Conservation (phyloP, 2,329 filamentous ascomycete genomes). For the Atkinsonella hypoxylon region DNA sequence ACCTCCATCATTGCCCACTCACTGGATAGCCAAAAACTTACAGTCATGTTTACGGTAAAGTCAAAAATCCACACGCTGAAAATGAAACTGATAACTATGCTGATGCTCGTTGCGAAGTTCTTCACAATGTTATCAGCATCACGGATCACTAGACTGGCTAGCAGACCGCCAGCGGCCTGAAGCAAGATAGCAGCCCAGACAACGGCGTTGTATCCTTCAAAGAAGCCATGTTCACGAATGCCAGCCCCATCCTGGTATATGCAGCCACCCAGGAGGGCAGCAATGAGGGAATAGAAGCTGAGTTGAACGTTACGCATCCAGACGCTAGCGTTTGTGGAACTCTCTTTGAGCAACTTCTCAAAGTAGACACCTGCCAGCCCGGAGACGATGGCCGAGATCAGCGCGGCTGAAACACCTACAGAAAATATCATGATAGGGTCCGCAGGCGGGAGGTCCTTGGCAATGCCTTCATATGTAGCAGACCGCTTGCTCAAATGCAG, state of each 20-base stretch:
- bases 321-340: conserved; percentile 60
- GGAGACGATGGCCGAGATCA: conserved; percentile 67
- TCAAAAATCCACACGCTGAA: conserved; percentile 81
- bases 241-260: conserved; percentile 76
- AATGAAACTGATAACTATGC: conserved; percentile 76
- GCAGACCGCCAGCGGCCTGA: conserved; percentile 72
- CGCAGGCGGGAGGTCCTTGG: conserved; percentile 39
- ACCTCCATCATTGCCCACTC: neutral
- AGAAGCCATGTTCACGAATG: conserved; percentile 78
- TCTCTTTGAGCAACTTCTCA: conserved; percentile 85
- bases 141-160: conserved; percentile 39
- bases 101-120: conserved; percentile 87
- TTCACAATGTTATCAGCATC: conserved; percentile 64
- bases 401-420: conserved; percentile 65
- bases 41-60: conserved; percentile 58
- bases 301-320: conserved; percentile 95
- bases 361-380: conserved; percentile 80
- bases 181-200: conserved; percentile 78
- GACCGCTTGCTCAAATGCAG: conserved; percentile 47
- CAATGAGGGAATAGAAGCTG: conserved; percentile 87
- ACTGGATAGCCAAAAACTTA: conserved; percentile 32
- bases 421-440: conserved; percentile 58
- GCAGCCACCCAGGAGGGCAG: conserved; percentile 76
- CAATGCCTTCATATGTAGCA: conserved; percentile 83
- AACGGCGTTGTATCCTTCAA: conserved; percentile 84